phyloP scores from a whole-genome alignment of 768 basidiomycete species.

The Leccinum olivaceopallidum region DNA sequence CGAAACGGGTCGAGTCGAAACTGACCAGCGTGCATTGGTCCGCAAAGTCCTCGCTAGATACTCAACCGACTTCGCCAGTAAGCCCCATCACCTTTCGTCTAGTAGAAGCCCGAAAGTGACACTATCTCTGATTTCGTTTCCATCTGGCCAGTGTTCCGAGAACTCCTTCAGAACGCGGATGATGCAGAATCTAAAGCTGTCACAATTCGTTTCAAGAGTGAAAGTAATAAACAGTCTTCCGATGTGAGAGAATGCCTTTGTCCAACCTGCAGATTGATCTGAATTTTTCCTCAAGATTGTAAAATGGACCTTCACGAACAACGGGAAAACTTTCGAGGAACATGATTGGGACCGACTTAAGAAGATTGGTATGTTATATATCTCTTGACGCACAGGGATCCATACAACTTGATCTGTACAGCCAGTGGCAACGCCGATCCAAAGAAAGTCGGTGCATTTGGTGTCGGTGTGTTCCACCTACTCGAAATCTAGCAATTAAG shows the following conservation, averaged over 20 bases:
- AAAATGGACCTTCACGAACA: neutral
- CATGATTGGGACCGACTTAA: slow-evolving; percentile 89
- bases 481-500: neutral
- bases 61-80: slow-evolving; percentile 85
- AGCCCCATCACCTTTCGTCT: slow-evolving; percentile 5
- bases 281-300: slow-evolving; percentile 23
- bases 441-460: slow-evolving; percentile 92
- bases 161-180: neutral
- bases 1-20: slow-evolving; percentile 16
- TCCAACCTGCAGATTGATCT: neutral
- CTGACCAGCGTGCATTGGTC: slow-evolving; percentile 85
- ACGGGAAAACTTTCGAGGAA: slow-evolving; percentile 77
- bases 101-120: too few species aligned
- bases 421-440: slow-evolving; percentile 95
- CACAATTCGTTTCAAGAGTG: slow-evolving; percentile 63
- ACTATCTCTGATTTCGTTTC: slow-evolving; percentile 34
- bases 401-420: slow-evolving; percentile 22
- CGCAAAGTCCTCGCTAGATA: slow-evolving; percentile 95
- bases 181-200: slow-evolving; percentile 55
- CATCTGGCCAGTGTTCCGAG: slow-evolving; percentile 59
- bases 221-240: slow-evolving; percentile 40
- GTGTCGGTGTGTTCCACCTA: slow-evolving; percentile 53
- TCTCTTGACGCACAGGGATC: neutral
- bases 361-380: slow-evolving; percentile 68
- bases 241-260: slow-evolving; percentile 26